Base-by-base conservation (phyloP, 345 rosid species). In the Populus alba region DNA sequence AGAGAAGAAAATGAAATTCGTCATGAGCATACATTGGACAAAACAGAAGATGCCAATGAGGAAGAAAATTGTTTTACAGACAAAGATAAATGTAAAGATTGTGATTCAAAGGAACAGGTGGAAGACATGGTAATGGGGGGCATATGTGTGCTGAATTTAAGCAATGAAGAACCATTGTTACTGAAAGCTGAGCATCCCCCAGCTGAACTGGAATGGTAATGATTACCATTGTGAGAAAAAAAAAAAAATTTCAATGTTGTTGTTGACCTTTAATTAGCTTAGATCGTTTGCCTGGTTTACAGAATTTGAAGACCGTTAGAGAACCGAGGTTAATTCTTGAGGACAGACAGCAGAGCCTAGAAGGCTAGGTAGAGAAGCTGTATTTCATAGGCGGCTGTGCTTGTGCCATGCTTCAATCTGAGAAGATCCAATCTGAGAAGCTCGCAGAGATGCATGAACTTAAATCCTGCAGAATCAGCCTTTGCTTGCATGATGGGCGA, bases 281-380 rank as follows among this genome's bases (percentile, higher is more conserved):
- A 16, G 38, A 65, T 68, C 37, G 51, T 72, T 7, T 71, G 73
- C 66, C 38, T 77, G 41, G 39, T 66, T 80, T 78, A 23, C 81
- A 85, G 88, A 82, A 79, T 37, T 79, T 33, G 80, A 82, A 75
- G 81, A 76, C 67, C 76, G 57, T n/a, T 6, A 61, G 63, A 74
- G 74, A 79, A 62, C 43, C 43, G 16, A 65, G 39, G 75, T 59
- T 73, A 49, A 59, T 45, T 25, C 55, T 18, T 51, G 76, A 22
- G 53, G 80, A 75, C 66, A 22, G 80, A 75, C 66, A 22, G 41
- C 31, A 45, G 66, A 62, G 27, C 10, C 33, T 31, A 29, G 18
- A 67, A 35, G 9, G 41, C 23, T 18, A 0, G 45, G 45, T 10
- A 67, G 39, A 67, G 41, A 67, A 33, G 41, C 45, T 16, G 41